Evolutionary conservation across 2,329 filamentous ascomycete genomes (phyloP), one percentile per base, ranked within the genome.

Genomic region (Pseudocercospora musae): DNA sequence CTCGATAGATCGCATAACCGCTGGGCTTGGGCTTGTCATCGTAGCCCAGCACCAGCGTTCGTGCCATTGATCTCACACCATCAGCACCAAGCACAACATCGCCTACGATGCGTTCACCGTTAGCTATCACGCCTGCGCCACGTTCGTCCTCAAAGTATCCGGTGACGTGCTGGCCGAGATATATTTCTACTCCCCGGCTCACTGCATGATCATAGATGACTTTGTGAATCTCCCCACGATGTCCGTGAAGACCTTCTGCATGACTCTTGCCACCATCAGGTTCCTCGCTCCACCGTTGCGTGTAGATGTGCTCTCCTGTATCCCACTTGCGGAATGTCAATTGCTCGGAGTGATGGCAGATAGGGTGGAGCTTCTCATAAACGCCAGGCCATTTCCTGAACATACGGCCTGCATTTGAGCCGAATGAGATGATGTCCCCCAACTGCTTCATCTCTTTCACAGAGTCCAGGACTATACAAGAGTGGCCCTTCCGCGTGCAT

Each of bases 341-440:
- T 21, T 68, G 66, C 29, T 72, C 65, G n/a, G 66, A 70, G 29
- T 70, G 66, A 57, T 75, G 74, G 48, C 68, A 71, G 37, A 76
- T 73, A 1, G 73, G 71, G n/a, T 70, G 68, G 11, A 75, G 70
- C 55, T 73, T 66, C 37, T 73, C 71, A 25, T 69, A 66, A 6
- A 74, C 68, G 21, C 77, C 77, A 11, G 77, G 64, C 85, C 86
- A 89, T 3, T 85, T 81, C 57, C 82, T 72, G 68, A 87, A 86
- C 67, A 88, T 87, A 44, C 85, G 82, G 0, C 84, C 84, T 11
- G 79, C 84, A 66, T 88, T 88, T 53, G 83, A 78, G 1, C 85
- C 85, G 64, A 87, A 87, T 11, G 82, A 84, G 65, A 87, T 87
- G 64, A 87, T 86, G 74, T 87, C 84, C 57, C 85, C 86, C 0